These are phyloP conservation scores for Aphanomyces stellatus DNA, from an alignment of 352 stramenopile genomes.

Conservation along the genomic window DNA sequence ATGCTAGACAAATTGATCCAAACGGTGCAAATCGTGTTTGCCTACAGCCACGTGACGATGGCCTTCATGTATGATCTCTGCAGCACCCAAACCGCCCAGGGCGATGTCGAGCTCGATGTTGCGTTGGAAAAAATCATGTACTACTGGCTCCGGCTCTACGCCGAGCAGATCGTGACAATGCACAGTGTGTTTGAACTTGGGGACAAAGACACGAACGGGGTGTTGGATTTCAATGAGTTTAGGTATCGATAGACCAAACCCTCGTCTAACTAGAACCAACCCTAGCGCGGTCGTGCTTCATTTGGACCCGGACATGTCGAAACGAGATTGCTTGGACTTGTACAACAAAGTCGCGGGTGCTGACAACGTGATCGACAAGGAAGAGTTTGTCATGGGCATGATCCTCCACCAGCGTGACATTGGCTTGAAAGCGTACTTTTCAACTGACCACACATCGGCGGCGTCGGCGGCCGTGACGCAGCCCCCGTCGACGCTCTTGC, in stretches of 20 bases:
- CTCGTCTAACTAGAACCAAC: not conserved
- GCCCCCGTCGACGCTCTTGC: not conserved
- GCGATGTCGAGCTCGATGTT: conserved; percentile 44
- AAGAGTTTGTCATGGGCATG: conserved; percentile 78
- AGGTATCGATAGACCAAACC: not conserved
- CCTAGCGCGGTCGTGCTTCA: conserved; percentile 44
- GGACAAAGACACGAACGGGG: conserved; percentile 59
- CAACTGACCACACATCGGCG: not conserved
- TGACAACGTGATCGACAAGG: conserved; percentile 68
- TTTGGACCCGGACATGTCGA: conserved; percentile 52
- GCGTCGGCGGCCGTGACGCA: not conserved
- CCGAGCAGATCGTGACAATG: conserved; percentile 71
- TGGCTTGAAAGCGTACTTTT: conserved; percentile 33
- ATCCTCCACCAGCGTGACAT: conserved; percentile 53
- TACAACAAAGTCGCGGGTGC: conserved; percentile 60
- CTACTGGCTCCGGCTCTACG: conserved; percentile 67
- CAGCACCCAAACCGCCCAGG: not conserved
- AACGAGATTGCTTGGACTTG: conserved; percentile 41
- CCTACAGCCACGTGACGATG: conserved; percentile 37
- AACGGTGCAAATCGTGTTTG: conserved; percentile 68
- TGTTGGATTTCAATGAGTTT: conserved; percentile 63
- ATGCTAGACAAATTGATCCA: conserved; percentile 54
- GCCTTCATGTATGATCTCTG: conserved; percentile 39
- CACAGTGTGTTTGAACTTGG: conserved; percentile 55
- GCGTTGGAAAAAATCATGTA: conserved; percentile 68